Evolutionary conservation across 495 filamentous ascomycete genomes (phyloP).

Genomic region (Penicillium tannophilum): DNA sequence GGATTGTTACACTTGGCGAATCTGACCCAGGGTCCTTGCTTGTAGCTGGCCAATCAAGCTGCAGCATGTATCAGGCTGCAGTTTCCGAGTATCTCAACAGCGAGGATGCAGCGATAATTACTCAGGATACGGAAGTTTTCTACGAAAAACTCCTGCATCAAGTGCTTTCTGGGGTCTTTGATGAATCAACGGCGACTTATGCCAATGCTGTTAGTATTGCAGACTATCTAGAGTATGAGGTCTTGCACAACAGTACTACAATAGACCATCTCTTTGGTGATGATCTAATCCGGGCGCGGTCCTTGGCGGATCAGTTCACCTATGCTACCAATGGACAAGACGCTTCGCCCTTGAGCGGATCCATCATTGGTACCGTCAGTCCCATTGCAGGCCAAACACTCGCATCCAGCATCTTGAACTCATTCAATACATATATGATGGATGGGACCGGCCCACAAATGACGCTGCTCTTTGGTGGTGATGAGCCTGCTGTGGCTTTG

Average conservation of each 20-base stretch:
- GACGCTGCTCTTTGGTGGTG: conserved; percentile 68
- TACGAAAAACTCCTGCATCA: conserved; percentile 51
- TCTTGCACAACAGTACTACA: conserved; percentile 69
- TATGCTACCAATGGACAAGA: conserved; percentile 64
- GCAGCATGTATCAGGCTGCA: conserved; percentile 45
- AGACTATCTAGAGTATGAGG: conserved; percentile 74
- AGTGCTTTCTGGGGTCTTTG: conserved; percentile 38
- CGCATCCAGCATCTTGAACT: conserved; percentile 59
- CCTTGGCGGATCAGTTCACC: conserved; percentile 67
- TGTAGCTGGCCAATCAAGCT: conserved; percentile 61
- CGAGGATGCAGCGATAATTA: conserved; percentile 37
- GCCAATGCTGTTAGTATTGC: conserved; percentile 62
- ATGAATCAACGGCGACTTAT: conserved; percentile 50
- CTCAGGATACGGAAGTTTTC: conserved; percentile 44
- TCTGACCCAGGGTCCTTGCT: conserved; percentile 58
- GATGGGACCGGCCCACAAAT: conserved; percentile 52
- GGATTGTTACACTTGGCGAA: conserved; percentile 52
- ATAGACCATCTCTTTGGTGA: conserved; percentile 51
- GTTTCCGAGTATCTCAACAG: conserved; percentile 41
- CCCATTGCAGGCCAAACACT: conserved; percentile 68
- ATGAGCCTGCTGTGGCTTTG: conserved; percentile 72
- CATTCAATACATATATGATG: conserved; percentile 54
- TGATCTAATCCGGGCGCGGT: conserved; percentile 58
- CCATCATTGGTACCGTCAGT: conserved; percentile 44
- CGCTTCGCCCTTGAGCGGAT: conserved; percentile 38